These are phyloP conservation scores for Penicillium sp. DNA, from an alignment of 2,329 filamentous ascomycete genomes.

Conservation along the genomic window DNA sequence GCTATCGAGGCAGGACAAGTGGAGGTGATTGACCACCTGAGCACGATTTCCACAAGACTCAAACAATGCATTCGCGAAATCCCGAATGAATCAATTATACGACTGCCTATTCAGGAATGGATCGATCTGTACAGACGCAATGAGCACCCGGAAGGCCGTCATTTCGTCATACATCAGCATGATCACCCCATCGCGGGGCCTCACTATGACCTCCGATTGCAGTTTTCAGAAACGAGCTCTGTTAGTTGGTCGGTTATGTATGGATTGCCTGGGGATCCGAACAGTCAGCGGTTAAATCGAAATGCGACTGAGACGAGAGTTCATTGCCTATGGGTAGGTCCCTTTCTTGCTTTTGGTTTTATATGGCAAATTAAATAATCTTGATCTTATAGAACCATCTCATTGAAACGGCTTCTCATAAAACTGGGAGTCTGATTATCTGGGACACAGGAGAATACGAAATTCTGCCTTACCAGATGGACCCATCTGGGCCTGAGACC, in stretches of 20 bases:
- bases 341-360: background rate
- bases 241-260: constrained; percentile 66
- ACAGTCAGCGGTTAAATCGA: constrained; percentile 54
- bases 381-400: constrained; percentile 54
- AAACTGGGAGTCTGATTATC: constrained; percentile 59
- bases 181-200: constrained; percentile 68
- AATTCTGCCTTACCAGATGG: constrained; percentile 48
- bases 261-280: constrained; percentile 59
- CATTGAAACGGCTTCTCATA: constrained; percentile 56
- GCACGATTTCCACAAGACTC: constrained; percentile 49
- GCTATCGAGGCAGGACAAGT: constrained; percentile 54
- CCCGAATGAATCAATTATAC: constrained; percentile 25
- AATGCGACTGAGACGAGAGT: constrained; percentile 64
- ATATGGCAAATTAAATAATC: background rate
- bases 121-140: constrained; percentile 50
- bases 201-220: constrained; percentile 68
- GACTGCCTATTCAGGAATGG: constrained; percentile 46
- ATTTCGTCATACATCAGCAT: constrained; percentile 72
- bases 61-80: constrained; percentile 27
- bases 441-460: constrained; percentile 64
- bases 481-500: constrained; percentile 37
- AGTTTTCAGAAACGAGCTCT: constrained; percentile 67
- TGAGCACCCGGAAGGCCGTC: constrained; percentile 47
- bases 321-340: constrained; percentile 58
- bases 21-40: constrained; percentile 49